Evolutionary conservation across 164 flowering plant genomes (phyloP), one percentile per base, ranked within the genome.

Genomic region (Chloranthus sessilifolius): DNA sequence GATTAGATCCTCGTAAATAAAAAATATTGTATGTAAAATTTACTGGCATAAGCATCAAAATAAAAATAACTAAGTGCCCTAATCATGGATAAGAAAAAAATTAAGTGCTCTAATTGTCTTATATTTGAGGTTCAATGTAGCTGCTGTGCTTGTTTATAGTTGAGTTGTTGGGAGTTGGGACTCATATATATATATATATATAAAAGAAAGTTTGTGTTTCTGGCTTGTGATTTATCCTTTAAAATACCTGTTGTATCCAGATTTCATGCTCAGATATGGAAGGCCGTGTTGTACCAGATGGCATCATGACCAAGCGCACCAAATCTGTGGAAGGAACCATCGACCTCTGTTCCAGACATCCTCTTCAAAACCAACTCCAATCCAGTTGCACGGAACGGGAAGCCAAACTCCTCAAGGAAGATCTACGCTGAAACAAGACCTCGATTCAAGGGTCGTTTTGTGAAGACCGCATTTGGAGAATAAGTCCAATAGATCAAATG

Each of bases 401-500:
- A 58, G 95, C 91, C 22, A 70, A 87, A 51, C 94, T 90, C 40
- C 71, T 87, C 98, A 15, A 81, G 97, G 52, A 90, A 90, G 68
- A 91, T 95, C 0, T 90, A 86, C 52, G 95, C 97, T 36, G 97
- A 86, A 56, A 84, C 82, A 5, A 72, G 96, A 52, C 98, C 98
- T 0, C 72, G 95, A 47, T 81, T 90, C 76, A 82, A 86, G 66
- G 95, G 98, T 20, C 72, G 95, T 28, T 90, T 90, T 45, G 95
- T n/a, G n/a, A n/a, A n/a, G n/a, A n/a, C n/a, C n/a, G n/a, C n/a
- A n/a, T n/a, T n/a, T n/a, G n/a, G n/a, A n/a, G n/a, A n/a, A n/a
- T n/a, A n/a, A n/a, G n/a, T n/a, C 95, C 0, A 90, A 83, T 65
- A 68, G 95, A 63, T 69, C 75, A 10, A 83, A 84, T 34, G 68